Evolutionary conservation across 345 rosid species (phyloP).

Genomic region (Dipteronia sinensis): DNA sequence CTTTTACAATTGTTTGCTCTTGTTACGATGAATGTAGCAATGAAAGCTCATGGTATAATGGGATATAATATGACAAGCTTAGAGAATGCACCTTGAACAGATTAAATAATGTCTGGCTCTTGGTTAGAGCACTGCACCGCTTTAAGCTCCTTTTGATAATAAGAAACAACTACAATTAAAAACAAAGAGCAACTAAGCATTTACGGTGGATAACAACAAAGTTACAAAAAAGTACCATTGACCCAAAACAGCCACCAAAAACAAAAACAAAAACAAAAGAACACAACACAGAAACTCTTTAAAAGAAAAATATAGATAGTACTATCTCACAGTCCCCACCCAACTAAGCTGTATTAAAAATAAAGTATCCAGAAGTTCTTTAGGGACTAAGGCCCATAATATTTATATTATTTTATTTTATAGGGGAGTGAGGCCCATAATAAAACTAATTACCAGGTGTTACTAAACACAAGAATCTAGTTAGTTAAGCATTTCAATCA

Average conservation of each 20-base stretch:
- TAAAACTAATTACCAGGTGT: neutral
- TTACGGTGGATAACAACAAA: conserved; percentile 6
- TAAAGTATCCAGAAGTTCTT: neutral
- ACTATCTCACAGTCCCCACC: neutral
- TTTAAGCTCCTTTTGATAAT: conserved; percentile 96
- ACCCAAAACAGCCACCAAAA: neutral
- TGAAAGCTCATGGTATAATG: neutral
- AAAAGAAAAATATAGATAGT: neutral
- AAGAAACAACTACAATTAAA: conserved; percentile 66
- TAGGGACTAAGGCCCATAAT: neutral
- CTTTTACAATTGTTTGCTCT: neutral
- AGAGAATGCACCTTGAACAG: conserved; percentile 72
- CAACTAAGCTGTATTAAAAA: neutral
- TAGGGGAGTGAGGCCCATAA: neutral
- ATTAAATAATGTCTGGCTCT: conserved; percentile 81
- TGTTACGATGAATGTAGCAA: neutral
- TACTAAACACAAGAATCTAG: neutral
- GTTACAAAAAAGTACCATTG: neutral
- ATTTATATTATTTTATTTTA: neutral
- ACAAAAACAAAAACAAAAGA: neutral
- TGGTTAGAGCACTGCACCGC: conserved; percentile 88
- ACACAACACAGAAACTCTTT: neutral
- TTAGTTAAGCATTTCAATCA: too few species aligned
- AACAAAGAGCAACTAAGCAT: conserved; percentile 17
- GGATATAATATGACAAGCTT: conserved; percentile 4